phyloP scores from a whole-genome alignment of 768 basidiomycete genomes.

The Megacollybia marginata region DNA sequence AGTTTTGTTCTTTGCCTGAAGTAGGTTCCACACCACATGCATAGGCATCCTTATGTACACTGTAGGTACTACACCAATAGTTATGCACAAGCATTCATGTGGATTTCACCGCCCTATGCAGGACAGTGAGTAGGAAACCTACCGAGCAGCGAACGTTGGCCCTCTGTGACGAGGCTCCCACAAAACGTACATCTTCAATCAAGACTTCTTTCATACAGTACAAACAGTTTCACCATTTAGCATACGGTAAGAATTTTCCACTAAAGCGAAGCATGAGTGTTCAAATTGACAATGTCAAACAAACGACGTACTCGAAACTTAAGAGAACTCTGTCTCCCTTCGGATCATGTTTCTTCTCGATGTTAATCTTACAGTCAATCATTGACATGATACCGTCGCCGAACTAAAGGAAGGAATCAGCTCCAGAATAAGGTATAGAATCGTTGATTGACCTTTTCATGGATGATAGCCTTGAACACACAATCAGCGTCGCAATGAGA shows the following conservation, averaged over 20 bases:
- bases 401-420: slow-evolving; percentile 30
- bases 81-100: too few species aligned
- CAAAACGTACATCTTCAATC: too few species aligned
- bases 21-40: too few species aligned
- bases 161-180: too few species aligned
- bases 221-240: slow-evolving; percentile 19
- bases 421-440: background rate
- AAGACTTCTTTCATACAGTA: too few species aligned
- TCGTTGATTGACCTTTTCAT: slow-evolving; percentile 51
- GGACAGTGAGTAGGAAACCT: too few species aligned
- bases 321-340: slow-evolving; percentile 26
- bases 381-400: slow-evolving; percentile 88
- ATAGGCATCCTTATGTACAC: too few species aligned
- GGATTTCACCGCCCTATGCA: too few species aligned
- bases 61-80: too few species aligned
- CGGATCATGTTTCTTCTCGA: slow-evolving; percentile 37
- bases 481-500: background rate
- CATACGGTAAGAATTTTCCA: slow-evolving; percentile 73
- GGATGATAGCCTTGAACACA: slow-evolving; percentile 50
- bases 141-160: too few species aligned
- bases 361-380: slow-evolving; percentile 69
- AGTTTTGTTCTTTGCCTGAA: too few species aligned
- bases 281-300: background rate
- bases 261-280: slow-evolving; percentile 23
- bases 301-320: slow-evolving; percentile 57